These are phyloP conservation scores for Ajuga chamaepitys DNA, from an alignment of 257 asterid species.

Conservation along the genomic window DNA sequence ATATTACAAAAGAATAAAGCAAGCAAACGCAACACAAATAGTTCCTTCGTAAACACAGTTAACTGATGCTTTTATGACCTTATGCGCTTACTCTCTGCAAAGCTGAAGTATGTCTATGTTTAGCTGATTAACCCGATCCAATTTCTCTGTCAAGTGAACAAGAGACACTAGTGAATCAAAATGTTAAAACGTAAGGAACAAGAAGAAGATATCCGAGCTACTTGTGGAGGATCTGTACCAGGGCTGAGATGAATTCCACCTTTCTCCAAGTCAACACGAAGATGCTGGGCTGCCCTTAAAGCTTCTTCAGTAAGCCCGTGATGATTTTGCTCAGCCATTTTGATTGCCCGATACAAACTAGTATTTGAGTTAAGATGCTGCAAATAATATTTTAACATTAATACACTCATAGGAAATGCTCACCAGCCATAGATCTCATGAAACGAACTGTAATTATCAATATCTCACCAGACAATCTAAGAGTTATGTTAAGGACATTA, in stretches of 20 bases:
- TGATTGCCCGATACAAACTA: conserved; percentile 63
- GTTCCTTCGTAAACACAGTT: background rate
- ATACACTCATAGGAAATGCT: background rate
- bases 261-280: conserved; percentile 82
- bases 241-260: conserved; percentile 91
- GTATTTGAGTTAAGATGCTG: conserved; percentile 81
- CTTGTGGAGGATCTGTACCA: conserved; percentile 39
- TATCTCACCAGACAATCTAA: background rate
- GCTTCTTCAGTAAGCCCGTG: conserved; percentile 77
- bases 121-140: conserved; percentile 65
- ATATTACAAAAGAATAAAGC: no score
- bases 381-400: conserved; percentile 19
- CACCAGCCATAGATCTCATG: background rate
- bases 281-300: conserved; percentile 60
- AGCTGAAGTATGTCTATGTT: conserved; percentile 64
- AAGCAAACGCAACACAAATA: no score
- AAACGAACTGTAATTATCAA: background rate
- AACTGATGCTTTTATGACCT: background rate
- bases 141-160: conserved; percentile 51
- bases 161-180: conserved; percentile 9
- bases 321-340: conserved; percentile 66
- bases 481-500: background rate
- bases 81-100: conserved; percentile 72
- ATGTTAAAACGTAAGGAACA: background rate
- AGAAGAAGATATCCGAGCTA: background rate